phyloP scores from a whole-genome alignment of 1,284 basidiomycete genomes.

The Boletus sp. region DNA sequence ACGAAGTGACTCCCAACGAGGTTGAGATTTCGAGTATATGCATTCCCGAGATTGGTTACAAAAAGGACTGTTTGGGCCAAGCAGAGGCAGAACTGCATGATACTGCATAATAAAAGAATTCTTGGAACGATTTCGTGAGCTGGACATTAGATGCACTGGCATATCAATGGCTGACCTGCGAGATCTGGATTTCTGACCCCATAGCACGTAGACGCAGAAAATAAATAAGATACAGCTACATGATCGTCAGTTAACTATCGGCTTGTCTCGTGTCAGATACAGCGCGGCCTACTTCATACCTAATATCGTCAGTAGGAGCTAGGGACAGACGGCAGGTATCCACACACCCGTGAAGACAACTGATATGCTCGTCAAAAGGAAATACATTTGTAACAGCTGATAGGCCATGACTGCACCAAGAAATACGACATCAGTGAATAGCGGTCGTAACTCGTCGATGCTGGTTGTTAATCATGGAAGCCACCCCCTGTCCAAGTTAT shows the following conservation, averaged over 20 bases:
- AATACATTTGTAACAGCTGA: slow-evolving; percentile 16
- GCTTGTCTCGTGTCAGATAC: neutral
- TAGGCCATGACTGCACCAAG: slow-evolving; percentile 13
- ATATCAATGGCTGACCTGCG: slow-evolving; percentile 11
- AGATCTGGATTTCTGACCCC: slow-evolving; percentile 13
- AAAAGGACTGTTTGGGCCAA: slow-evolving; percentile 19
- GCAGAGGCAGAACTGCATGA: slow-evolving; percentile 25
- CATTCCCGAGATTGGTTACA: slow-evolving; percentile 14
- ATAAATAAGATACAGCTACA: slow-evolving; percentile 26
- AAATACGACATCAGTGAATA: neutral
- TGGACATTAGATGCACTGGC: neutral
- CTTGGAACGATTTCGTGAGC: neutral
- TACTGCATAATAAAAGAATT: slow-evolving; percentile 16
- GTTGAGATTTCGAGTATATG: slow-evolving; percentile 5
- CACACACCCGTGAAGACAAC: slow-evolving; percentile 20
- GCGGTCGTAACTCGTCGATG: no score
- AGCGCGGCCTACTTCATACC: slow-evolving; percentile 27
- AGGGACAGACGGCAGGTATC: neutral
- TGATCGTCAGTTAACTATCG: neutral
- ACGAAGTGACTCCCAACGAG: slow-evolving; percentile 16
- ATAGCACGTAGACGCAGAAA: slow-evolving; percentile 31
- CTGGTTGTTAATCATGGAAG: no score
- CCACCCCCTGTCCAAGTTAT: slow-evolving; percentile 16
- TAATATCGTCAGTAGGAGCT: slow-evolving; percentile 3
- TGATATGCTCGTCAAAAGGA: slow-evolving; percentile 16